These are phyloP conservation scores for Xylariaceae sp. DNA, from an alignment of 2,329 filamentous ascomycete genomes.

Conservation along the genomic window DNA sequence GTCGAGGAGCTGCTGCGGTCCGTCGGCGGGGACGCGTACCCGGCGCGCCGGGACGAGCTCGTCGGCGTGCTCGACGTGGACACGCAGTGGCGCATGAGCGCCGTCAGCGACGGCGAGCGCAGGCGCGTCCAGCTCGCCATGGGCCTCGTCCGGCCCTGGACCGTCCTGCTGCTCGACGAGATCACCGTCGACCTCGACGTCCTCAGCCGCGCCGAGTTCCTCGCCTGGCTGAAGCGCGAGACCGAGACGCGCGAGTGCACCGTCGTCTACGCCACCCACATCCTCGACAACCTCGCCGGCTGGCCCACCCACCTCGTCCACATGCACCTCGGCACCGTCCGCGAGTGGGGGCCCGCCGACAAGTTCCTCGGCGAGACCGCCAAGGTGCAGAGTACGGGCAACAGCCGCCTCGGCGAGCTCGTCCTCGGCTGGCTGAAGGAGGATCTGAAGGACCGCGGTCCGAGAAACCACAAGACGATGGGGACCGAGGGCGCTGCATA, in stretches of 20 bases:
- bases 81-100: conserved; percentile 88
- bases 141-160: conserved; percentile 89
- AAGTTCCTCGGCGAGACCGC: conserved; percentile 56
- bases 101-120: conserved; percentile 87
- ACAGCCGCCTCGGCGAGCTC: conserved; percentile 79
- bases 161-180: conserved; percentile 84
- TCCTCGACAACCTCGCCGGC: conserved; percentile 85
- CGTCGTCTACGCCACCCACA: conserved; percentile 96
- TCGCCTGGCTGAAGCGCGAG: conserved; percentile 80
- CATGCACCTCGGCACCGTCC: conserved; percentile 84
- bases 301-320: conserved; percentile 97
- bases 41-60: conserved; percentile 78
- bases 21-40: conserved; percentile 81
- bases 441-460: conserved; percentile 74
- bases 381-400: conserved; percentile 48
- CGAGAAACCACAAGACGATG: conserved; percentile 54
- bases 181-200: conserved; percentile 96
- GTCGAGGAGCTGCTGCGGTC: conserved; percentile 78
- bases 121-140: conserved; percentile 91
- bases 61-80: conserved; percentile 88
- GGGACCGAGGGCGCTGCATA: conserved; percentile 62
- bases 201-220: conserved; percentile 75
- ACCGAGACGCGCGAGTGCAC: conserved; percentile 78
- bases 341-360: conserved; percentile 75
- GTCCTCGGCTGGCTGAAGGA: conserved; percentile 82